phyloP scores from a whole-genome alignment of 768 basidiomycete genomes.

The Boletus tomentosulus region DNA sequence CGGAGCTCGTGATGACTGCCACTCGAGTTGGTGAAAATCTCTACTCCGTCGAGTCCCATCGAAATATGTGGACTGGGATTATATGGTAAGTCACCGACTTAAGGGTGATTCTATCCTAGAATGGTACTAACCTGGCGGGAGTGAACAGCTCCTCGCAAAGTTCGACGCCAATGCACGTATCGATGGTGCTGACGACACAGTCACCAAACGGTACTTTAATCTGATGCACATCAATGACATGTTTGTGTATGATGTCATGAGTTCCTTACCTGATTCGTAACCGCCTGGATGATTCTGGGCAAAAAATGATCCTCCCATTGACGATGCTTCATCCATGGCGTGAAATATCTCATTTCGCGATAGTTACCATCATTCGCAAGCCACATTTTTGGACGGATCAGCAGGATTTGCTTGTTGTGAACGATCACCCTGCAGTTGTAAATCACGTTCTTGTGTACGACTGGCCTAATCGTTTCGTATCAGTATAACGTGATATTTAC shows the following conservation, averaged over 20 bases:
- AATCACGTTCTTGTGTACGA: constrained; percentile 95
- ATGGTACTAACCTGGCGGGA: constrained; percentile 67
- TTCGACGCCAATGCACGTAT: constrained; percentile 96
- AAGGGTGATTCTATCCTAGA: too few species aligned
- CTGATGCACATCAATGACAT: constrained; percentile 35
- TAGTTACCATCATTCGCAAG: constrained; percentile 98
- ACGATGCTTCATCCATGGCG: constrained; percentile 89
- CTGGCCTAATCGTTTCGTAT: constrained; percentile 59
- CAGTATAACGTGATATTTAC: neutral
- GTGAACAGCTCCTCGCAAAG: constrained; percentile 98
- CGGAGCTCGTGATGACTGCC: constrained; percentile 98
- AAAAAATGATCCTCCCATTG: constrained; percentile 90
- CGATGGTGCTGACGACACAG: constrained; percentile 86
- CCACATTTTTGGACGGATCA: constrained; percentile 99
- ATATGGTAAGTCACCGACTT: neutral
- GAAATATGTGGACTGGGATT: constrained; percentile 81
- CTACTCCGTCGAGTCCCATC: constrained; percentile 98
- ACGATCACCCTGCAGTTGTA: constrained; percentile 96
- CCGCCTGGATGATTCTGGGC: constrained; percentile 80
- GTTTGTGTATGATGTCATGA: neutral
- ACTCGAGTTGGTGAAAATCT: constrained; percentile 98
- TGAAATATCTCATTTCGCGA: constrained; percentile 84
- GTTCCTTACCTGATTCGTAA: constrained; percentile 76
- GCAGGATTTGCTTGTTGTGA: constrained; percentile 78
- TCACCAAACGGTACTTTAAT: constrained; percentile 93